Evolutionary conservation across 1,284 basidiomycete genomes (phyloP).

Genomic region (Irpex lacteus): DNA sequence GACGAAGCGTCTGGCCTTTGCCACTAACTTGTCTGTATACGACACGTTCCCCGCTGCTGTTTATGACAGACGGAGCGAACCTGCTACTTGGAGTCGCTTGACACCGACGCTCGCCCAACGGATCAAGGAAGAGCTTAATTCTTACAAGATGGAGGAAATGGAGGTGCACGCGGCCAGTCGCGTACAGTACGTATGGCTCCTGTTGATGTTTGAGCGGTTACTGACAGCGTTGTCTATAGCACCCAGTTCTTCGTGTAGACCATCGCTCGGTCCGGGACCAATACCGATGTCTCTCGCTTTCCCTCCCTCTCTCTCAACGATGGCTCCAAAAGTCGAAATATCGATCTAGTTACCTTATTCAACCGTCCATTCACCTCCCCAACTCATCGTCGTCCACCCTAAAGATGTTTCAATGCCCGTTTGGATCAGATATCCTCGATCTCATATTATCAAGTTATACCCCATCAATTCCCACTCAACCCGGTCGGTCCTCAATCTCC

Average conservation of each 20-base stretch:
- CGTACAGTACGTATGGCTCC: constrained; percentile 65
- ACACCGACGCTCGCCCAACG: constrained; percentile 93
- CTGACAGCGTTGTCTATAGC: constrained; percentile 23
- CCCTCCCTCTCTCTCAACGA: constrained; percentile 19
- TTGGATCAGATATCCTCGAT: constrained; percentile 32
- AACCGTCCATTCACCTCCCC: constrained; percentile 11
- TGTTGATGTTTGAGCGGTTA: neutral
- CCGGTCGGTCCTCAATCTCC: neutral
- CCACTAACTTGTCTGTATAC: constrained; percentile 90
- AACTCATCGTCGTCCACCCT: constrained; percentile 22
- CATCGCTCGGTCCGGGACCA: constrained; percentile 9
- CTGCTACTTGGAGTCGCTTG: constrained; percentile 94
- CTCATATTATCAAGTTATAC: constrained; percentile 32
- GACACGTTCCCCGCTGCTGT: constrained; percentile 90
- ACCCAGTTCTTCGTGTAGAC: constrained; percentile 58
- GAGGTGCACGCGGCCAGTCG: constrained; percentile 89
- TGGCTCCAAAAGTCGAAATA: constrained; percentile 18
- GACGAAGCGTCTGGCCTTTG: constrained; percentile 82
- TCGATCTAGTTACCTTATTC: neutral
- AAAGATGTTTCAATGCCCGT: constrained; percentile 21
- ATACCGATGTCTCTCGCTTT: no score
- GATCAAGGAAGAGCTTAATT: constrained; percentile 96
- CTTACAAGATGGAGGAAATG: constrained; percentile 99
- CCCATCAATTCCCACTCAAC: constrained; percentile 28
- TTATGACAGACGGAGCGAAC: constrained; percentile 94